Conservation (phyloP, 1,284 basidiomycete genomes). For the Thecaphora frezii region DNA sequence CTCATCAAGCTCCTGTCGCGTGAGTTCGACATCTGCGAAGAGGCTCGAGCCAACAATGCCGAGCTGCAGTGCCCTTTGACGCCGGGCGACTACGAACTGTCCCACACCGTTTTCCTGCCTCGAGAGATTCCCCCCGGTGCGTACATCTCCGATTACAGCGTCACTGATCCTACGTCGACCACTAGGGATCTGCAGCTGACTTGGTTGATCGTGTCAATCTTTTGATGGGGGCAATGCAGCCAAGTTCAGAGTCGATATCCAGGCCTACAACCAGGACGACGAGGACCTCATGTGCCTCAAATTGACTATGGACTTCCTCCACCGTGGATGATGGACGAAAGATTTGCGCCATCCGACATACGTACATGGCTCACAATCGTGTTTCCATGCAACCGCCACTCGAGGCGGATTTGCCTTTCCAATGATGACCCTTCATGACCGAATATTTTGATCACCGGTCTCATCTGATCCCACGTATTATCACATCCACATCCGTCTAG, state of each 20-base stretch:
- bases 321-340: constrained; percentile 19
- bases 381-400: too few relatives aligned
- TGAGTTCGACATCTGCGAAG: constrained; percentile 52
- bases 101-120: constrained; percentile 52
- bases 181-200: too few relatives aligned
- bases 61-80: constrained; percentile 52
- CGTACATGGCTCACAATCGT: too few relatives aligned
- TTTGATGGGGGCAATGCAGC: too few relatives aligned
- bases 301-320: constrained; percentile 66
- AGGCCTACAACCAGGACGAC: constrained; percentile 75
- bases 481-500: too few relatives aligned
- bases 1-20: constrained; percentile 46
- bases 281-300: constrained; percentile 79
- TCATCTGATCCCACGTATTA: too few relatives aligned
- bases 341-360: neutral
- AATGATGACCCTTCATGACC: too few relatives aligned
- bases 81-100: constrained; percentile 47
- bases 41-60: constrained; percentile 46
- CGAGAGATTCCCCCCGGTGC: constrained; percentile 51
- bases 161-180: too few relatives aligned
- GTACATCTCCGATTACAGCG: too few relatives aligned
- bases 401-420: too few relatives aligned
- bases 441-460: too few relatives aligned
- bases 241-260: constrained; percentile 77
- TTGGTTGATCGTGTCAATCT: too few relatives aligned